Evolutionary conservation across 768 basidiomycete genomes (phyloP), one percentile per base, ranked within the genome.

Genomic region (Leccinellum luteum): DNA sequence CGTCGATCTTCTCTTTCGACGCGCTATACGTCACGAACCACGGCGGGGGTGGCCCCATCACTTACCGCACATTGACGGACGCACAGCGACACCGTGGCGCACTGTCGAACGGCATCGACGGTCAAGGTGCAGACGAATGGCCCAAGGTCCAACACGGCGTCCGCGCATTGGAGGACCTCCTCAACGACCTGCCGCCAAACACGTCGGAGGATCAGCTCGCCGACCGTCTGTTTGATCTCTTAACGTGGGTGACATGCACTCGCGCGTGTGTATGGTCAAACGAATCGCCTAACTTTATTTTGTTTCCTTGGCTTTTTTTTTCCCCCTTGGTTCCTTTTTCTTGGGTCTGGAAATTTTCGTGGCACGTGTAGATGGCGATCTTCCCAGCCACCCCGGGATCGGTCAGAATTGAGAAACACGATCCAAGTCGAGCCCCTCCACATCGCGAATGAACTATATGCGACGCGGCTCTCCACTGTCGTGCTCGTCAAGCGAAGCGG

Each of bases 51-150:
- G 85, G 87, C 21, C 64, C 63, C 23, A 76, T 92, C 63, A 74
- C 74, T 30, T 71, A 78, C 45, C 85, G 87, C 4, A 61, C 79
- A 19, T 79, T 90, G n/a, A 72, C 77, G 3, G 63, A 70, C 19
- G 68, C 73, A 14, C 84, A 90, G 63, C 69, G 78, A 52, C 66
- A 64, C 43, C 79, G 77, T 60, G 85, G 85, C 3, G 87, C 82
- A 2, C 71, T 93, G 43, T 91, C 92, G 32, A 92, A 92, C 64
- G 90, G 89, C 14, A 71, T 89, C 48, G 89, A 90, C 65, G 82
- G 81, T n/a, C 58, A 69, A 53, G 84, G 79, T 34, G 85, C 78
- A 41, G 74, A 78, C 54, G 75, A 78, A 6, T 93, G 90, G 91
- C 86, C 86, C 25, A 94, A 93, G 75, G 82, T 93, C 6, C 71